A percentile compares a stretch with the other conserved stretches of the same genome.
Evolutionary conservation across 2,329 filamentous ascomycete species (phyloP).

Genomic region (Aureobasidium sp.): DNA sequence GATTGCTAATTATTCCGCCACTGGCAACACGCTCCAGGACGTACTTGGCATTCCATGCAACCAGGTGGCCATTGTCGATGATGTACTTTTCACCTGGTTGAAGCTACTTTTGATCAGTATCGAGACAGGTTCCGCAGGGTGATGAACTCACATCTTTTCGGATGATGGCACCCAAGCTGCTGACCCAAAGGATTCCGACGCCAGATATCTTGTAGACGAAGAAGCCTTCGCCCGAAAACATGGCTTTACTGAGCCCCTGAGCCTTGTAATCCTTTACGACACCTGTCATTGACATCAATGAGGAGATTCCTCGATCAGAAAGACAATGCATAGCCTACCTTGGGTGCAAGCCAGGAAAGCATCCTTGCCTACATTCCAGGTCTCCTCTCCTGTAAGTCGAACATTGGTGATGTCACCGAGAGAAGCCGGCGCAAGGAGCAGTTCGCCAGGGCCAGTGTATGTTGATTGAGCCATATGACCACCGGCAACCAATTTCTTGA

Average conservation of each 20-base stretch:
- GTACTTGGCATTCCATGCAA: constrained; percentile 97
- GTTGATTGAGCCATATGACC: constrained; percentile 72
- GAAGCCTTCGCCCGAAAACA: constrained; percentile 88
- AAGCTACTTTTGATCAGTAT: constrained; percentile 32
- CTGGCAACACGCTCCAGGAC: constrained; percentile 82
- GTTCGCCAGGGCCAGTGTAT: constrained; percentile 83
- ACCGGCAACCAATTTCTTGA: constrained; percentile 85
- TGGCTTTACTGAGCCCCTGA: constrained; percentile 74
- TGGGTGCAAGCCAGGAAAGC: constrained; percentile 80
- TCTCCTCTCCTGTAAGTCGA: constrained; percentile 61
- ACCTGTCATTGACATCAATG: not conserved
- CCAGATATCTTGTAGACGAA: constrained; percentile 86
- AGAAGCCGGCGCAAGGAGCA: constrained; percentile 71
- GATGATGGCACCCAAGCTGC: constrained; percentile 91
- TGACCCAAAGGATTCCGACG: constrained; percentile 76
- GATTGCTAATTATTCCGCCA: constrained; percentile 83
- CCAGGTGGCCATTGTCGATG: constrained; percentile 65
- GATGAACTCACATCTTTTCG: constrained; percentile 70
- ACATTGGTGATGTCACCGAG: constrained; percentile 83
- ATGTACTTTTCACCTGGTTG: constrained; percentile 74
- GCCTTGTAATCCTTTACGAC: constrained; percentile 17
- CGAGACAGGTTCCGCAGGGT: not conserved
- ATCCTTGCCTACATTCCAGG: constrained; percentile 82
- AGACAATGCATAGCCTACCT: constrained; percentile 78
- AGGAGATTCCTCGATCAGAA: constrained; percentile 54